Conservation (phyloP, 2,329 filamentous ascomycete genomes). For the Leptographium wingfieldii region DNA sequence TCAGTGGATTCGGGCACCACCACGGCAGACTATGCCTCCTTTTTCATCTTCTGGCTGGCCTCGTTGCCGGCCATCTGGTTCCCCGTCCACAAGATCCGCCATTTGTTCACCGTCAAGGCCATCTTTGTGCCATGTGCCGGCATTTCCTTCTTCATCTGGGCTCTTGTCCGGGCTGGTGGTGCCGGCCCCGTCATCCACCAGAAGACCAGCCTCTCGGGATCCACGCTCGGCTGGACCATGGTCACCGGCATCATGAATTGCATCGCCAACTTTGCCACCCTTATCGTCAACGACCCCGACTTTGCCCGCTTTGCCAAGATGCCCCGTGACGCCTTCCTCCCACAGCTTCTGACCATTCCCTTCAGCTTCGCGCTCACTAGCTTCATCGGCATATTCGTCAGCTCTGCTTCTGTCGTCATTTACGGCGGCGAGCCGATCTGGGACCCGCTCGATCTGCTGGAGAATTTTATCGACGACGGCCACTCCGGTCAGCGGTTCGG, state of each 20-base stretch:
- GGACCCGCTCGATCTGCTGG: constrained; percentile 58
- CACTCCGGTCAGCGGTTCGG: constrained; percentile 58
- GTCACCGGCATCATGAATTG: constrained; percentile 78
- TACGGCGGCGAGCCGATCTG: constrained; percentile 52
- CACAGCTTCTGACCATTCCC: constrained; percentile 66
- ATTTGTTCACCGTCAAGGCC: constrained; percentile 59
- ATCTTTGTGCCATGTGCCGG: constrained; percentile 74
- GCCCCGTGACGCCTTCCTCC: constrained; percentile 65
- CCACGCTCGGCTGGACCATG: constrained; percentile 61
- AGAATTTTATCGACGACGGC: constrained; percentile 55
- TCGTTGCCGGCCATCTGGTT: constrained; percentile 19
- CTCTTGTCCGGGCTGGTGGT: constrained; percentile 67
- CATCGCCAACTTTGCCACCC: constrained; percentile 80
- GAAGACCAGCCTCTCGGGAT: constrained; percentile 6
- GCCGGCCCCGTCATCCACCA: constrained; percentile 73
- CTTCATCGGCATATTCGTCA: constrained; percentile 72
- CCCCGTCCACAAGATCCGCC: constrained; percentile 17
- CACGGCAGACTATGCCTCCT: constrained; percentile 13
- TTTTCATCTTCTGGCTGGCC: constrained; percentile 16
- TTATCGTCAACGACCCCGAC: constrained; percentile 74
- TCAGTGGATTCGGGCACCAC: constrained; percentile 23
- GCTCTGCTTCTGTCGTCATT: constrained; percentile 57
- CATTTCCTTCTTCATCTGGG: constrained; percentile 79
- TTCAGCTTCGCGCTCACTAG: constrained; percentile 64
- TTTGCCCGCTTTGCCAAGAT: constrained; percentile 73